Evolutionary conservation across 352 stramenopile genomes (phyloP).

Genomic region (Phytophthora capsici): DNA sequence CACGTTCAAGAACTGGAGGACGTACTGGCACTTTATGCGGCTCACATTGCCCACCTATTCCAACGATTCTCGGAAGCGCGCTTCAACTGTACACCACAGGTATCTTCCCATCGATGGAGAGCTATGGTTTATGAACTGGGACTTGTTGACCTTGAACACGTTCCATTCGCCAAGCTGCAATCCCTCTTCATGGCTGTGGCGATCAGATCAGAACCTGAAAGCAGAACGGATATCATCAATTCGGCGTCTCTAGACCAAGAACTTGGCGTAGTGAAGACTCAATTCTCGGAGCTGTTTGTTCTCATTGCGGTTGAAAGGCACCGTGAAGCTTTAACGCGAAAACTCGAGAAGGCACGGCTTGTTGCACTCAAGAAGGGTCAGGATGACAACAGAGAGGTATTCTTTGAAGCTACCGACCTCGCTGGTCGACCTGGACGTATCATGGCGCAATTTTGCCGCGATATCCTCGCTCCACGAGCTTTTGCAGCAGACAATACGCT

Average conservation of each 20-base stretch:
- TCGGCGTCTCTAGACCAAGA: slow-evolving; percentile 25
- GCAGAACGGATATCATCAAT: not conserved
- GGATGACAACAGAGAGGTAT: not conserved
- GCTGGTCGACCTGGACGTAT: slow-evolving; percentile 37
- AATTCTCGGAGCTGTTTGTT: slow-evolving; percentile 42
- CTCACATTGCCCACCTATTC: slow-evolving; percentile 55
- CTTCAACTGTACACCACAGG: slow-evolving; percentile 33
- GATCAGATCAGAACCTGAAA: no score
- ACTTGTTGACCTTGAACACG: slow-evolving; percentile 29
- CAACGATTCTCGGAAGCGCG: slow-evolving; percentile 37
- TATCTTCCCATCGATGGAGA: slow-evolving; percentile 43
- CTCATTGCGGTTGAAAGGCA: slow-evolving; percentile 37
- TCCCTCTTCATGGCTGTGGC: slow-evolving; percentile 19
- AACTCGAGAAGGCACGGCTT: slow-evolving; percentile 12
- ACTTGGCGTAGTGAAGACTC: slow-evolving; percentile 23
- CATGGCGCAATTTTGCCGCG: slow-evolving; percentile 47
- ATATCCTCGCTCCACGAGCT: slow-evolving; percentile 39
- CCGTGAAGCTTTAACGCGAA: slow-evolving; percentile 7
- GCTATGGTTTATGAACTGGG: slow-evolving; percentile 42
- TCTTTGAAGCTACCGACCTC: slow-evolving; percentile 6
- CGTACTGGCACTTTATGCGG: slow-evolving; percentile 49
- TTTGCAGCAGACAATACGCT: slow-evolving; percentile 21
- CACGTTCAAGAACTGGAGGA: slow-evolving; percentile 35
- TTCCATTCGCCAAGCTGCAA: slow-evolving; percentile 32
- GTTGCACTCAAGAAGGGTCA: slow-evolving; percentile 3